Evolutionary conservation across 2,329 filamentous ascomycete genomes (phyloP).

Genomic region (Cadophora malorum): DNA sequence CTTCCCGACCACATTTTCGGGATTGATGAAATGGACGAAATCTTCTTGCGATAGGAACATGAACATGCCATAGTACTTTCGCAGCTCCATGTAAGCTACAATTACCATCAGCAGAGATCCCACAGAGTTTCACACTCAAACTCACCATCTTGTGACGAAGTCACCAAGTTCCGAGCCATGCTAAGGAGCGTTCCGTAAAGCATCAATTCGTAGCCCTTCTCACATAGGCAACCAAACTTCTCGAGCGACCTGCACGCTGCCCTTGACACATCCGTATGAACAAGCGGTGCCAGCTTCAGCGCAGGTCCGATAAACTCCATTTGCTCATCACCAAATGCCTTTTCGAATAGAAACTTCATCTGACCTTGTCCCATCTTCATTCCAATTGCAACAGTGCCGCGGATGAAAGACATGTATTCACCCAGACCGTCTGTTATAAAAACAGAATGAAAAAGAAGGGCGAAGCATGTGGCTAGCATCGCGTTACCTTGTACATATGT

Average conservation of each 20-base stretch:
- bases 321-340: constrained; percentile 52
- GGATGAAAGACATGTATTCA: constrained; percentile 67
- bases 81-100: constrained; percentile 35
- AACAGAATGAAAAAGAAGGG: constrained; percentile 64
- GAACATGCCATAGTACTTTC: constrained; percentile 37
- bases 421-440: constrained; percentile 62
- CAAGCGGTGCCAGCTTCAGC: constrained; percentile 54
- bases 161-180: constrained; percentile 48
- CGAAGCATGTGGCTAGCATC: constrained; percentile 64
- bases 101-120: neutral
- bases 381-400: constrained; percentile 61
- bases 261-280: constrained; percentile 54
- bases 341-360: constrained; percentile 58
- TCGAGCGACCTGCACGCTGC: constrained; percentile 54
- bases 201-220: constrained; percentile 52
- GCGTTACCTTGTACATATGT: constrained; percentile 63
- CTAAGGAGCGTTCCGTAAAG: constrained; percentile 54
- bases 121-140: neutral
- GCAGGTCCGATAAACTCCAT: constrained; percentile 51
- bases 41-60: constrained; percentile 33
- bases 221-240: constrained; percentile 52
- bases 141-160: constrained; percentile 38
- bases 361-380: constrained; percentile 59
- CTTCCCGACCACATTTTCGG: constrained; percentile 32
- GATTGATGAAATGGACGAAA: constrained; percentile 35